Percentiles rank a stretch among this genome's conserved stretches.
phyloP scores from a whole-genome alignment of 106 monocot species.

The Apostasia ramifera region DNA sequence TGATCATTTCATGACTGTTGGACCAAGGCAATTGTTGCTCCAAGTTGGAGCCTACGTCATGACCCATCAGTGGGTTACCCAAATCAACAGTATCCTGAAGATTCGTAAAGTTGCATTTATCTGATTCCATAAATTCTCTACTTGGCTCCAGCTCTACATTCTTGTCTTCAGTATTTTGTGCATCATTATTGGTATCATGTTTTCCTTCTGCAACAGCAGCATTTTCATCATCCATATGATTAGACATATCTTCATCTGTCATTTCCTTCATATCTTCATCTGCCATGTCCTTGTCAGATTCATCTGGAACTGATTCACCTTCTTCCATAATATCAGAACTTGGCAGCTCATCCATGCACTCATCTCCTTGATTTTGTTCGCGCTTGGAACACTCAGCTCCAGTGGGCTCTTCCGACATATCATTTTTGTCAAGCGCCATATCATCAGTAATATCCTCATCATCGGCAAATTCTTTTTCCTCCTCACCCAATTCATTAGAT shows the following conservation, averaged over 20 bases:
- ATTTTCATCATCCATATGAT: slow-evolving; percentile 29
- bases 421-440: slow-evolving; percentile 29
- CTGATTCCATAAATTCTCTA: slow-evolving; percentile 13
- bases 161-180: slow-evolving; percentile 20
- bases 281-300: slow-evolving; percentile 28
- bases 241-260: slow-evolving; percentile 1
- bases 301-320: slow-evolving; percentile 9
- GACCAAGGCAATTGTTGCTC: slow-evolving; percentile 33
- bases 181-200: slow-evolving; percentile 8
- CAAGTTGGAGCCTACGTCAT: slow-evolving; percentile 8
- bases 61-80: slow-evolving; percentile 10
- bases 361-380: slow-evolving; percentile 28
- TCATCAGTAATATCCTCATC: slow-evolving; percentile 22
- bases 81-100: slow-evolving; percentile 14
- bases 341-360: slow-evolving; percentile 30
- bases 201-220: slow-evolving; percentile 11
- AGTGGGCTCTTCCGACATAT: slow-evolving; percentile 52
- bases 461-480: slow-evolving; percentile 22
- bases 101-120: slow-evolving; percentile 18
- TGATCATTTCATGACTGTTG: slow-evolving; percentile 30
- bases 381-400: slow-evolving; percentile 38
- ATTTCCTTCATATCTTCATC: slow-evolving; percentile 22
- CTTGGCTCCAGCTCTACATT: slow-evolving; percentile 24
- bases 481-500: slow-evolving; percentile 10
- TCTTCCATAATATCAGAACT: slow-evolving; percentile 26